These are phyloP conservation scores for Metrosideros polymorpha DNA, from an alignment of 441 rosid species.

Conservation along the genomic window DNA sequence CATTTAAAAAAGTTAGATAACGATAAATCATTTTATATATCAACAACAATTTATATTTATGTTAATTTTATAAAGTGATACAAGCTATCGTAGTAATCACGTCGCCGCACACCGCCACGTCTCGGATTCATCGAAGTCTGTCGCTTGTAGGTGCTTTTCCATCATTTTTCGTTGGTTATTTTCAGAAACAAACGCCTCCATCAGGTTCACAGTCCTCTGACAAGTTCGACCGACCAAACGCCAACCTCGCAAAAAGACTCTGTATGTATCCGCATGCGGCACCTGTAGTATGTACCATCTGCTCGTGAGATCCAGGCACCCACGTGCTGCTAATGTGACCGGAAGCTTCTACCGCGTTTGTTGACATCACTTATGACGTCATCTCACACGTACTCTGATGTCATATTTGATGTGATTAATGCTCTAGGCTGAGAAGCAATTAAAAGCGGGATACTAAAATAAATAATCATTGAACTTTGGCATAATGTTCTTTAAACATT, in stretches of 20 bases:
- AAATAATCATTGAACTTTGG: no score
- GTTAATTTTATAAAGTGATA: no score
- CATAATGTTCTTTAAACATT: no score
- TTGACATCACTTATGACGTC: neutral
- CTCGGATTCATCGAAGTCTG: neutral
- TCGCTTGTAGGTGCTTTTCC: neutral
- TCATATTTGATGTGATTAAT: no score
- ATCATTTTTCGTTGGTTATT: no score
- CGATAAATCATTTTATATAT: neutral
- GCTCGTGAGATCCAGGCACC: neutral
- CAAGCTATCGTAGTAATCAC: no score
- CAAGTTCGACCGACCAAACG: neutral
- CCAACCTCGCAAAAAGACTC: neutral
- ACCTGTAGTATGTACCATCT: neutral
- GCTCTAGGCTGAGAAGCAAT: no score
- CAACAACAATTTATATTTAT: neutral
- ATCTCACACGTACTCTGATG: no score
- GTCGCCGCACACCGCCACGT: neutral
- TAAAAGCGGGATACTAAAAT: no score
- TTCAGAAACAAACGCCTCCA: neutral
- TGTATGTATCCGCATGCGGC: neutral
- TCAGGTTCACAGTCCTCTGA: neutral
- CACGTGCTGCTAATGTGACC: neutral
- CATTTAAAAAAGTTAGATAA: neutral
- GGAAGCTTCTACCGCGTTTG: no score